Base-by-base conservation (phyloP, 164 flowering plant genomes). In the Tinospora cordifolia region DNA sequence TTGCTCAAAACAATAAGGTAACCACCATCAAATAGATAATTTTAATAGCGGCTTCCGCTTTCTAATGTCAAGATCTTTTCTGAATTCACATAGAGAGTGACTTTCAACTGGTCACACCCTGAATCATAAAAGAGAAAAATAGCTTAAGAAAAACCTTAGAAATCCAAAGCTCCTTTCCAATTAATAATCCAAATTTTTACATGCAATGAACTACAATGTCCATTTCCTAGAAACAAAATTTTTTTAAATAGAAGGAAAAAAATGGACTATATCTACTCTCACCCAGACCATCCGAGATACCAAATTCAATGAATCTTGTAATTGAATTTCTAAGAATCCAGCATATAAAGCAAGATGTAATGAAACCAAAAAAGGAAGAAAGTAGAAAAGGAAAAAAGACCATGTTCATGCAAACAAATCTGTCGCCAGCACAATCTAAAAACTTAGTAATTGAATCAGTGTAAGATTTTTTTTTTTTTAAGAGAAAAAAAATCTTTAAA, bases 91-190 rank as follows among this genome's bases (percentile, higher is more conserved):
- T 25, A n/a, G 14, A 1, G 27, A 40, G 17, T 26, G 22, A 47
- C 24, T 30, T 66, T 63, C 66, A 62, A 73, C 21, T 36, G 8
- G 26, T 51, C 46, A 57, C 34, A 21, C 63, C 70, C 78, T 73
- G 39, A 64, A 69, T 75, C 69, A 71, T 62, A 30, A 72, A 65
- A 54, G 13, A 19, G 19, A 51, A 67, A 49, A 65, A 5, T 34
- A 66, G 2, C 24, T 22, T 11, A 60, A n/a, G 6, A 5, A 22
- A n/a, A 8, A 64, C 34, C 27, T n/a, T 34, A 46, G 30, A 51
- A 51, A 51, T 51, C 22, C 19, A 51, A 19, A 51, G 19, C 1
- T 51, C 21, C 59, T 24, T 60, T 60, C 14, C 0, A 51, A 51
- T 3, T 12, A n/a, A 34, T 17, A 6, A 54, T 1, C 62, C 46